A percentile compares a stretch with the other conserved stretches of the same genome.
phyloP scores from a whole-genome alignment of 1,284 basidiomycete species.

The Cryptococcus floricola region DNA sequence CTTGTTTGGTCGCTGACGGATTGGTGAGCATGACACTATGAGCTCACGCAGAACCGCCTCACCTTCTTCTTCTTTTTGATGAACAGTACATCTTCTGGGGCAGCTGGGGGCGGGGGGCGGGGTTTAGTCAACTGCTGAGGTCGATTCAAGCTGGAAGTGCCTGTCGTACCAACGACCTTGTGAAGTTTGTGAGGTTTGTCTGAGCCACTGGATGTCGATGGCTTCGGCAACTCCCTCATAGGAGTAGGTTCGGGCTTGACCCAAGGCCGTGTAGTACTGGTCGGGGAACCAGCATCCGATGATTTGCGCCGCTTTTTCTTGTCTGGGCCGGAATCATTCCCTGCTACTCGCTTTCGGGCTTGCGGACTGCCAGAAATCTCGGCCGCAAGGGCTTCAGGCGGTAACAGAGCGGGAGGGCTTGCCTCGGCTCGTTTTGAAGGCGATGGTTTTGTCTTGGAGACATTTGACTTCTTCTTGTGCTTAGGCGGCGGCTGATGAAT shows the following conservation, averaged over 20 bases:
- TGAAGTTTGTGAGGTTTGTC: no score
- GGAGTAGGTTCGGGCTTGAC: neutral
- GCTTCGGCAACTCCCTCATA: neutral
- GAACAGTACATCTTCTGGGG: constrained; percentile 38
- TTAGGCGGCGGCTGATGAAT: constrained; percentile 6
- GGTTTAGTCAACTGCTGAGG: neutral
- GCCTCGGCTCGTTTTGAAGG: neutral
- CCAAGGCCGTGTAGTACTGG: no score
- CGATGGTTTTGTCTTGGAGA: neutral
- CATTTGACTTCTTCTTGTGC: constrained; percentile 14
- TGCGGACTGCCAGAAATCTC: constrained; percentile 1
- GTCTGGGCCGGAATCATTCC: neutral
- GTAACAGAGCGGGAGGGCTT: constrained; percentile 1
- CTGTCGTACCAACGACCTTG: no score
- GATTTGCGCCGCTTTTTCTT: constrained; percentile 8
- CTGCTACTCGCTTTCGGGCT: neutral
- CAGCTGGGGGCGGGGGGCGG: constrained; percentile 16
- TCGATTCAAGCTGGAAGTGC: no score
- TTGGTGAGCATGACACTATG: neutral
- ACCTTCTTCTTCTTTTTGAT: constrained; percentile 48
- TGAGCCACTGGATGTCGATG: constrained; percentile 1
- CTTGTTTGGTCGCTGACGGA: neutral
- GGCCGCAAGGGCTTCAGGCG: constrained; percentile 9
- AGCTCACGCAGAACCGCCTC: neutral
- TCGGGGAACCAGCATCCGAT: no score